These are phyloP conservation scores for Vanderwaltozyma verrucispora DNA, from an alignment of 805 yeast species.

Conservation along the genomic window DNA sequence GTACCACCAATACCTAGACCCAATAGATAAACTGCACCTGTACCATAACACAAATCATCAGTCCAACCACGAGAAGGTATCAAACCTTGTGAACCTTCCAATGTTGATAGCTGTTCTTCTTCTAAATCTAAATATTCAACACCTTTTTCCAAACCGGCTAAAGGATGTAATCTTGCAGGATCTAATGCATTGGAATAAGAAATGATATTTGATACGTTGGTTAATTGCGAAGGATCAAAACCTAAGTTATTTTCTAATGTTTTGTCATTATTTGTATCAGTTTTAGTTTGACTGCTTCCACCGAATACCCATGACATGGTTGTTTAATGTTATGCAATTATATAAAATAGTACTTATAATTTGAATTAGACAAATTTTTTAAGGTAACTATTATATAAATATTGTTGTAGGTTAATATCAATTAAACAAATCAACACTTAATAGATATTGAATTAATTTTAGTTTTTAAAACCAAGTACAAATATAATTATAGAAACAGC, in stretches of 20 bases:
- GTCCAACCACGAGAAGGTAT: constrained; percentile 97
- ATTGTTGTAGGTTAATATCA: too few relatives aligned
- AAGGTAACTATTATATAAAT: too few relatives aligned
- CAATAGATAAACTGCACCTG: constrained; percentile 84
- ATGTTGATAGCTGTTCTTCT: constrained; percentile 60
- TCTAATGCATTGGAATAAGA: constrained; percentile 51
- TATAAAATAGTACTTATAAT: too few relatives aligned
- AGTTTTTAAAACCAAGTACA: too few relatives aligned
- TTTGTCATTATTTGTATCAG: background rate
- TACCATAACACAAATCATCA: constrained; percentile 95
- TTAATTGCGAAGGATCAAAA: constrained; percentile 4
- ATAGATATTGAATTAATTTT: too few relatives aligned
- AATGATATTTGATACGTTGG: constrained; percentile 56
- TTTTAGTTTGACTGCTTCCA: background rate
- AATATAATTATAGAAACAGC: too few relatives aligned
- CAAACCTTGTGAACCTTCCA: constrained; percentile 83
- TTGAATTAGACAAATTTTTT: too few relatives aligned
- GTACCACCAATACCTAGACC: constrained; percentile 87
- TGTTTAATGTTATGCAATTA: too few relatives aligned
- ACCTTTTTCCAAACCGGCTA: constrained; percentile 85
- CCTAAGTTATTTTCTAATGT: background rate
- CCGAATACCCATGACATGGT: constrained; percentile 6
- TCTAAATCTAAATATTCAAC: constrained; percentile 86
- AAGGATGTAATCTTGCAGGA: constrained; percentile 70
- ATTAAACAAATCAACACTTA: too few relatives aligned